These are phyloP conservation scores for Aspergillus chevalieri DNA, from an alignment of 2,329 filamentous ascomycete species.

Conservation along the genomic window DNA sequence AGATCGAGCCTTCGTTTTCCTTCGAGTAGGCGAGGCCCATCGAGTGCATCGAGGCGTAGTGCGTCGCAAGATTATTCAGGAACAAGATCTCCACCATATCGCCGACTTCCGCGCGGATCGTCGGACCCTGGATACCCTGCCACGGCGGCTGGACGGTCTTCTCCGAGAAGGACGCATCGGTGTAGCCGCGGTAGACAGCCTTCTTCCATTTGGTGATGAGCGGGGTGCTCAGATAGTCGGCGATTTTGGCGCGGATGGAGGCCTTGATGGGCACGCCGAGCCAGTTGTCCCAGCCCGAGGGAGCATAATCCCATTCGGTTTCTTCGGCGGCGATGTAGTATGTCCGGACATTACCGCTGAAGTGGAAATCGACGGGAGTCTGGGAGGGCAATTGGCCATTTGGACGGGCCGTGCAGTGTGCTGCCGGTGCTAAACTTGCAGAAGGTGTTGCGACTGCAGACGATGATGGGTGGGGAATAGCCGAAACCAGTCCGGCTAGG, in stretches of 20 bases:
- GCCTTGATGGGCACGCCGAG: constrained; percentile 9
- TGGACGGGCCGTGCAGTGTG: not conserved
- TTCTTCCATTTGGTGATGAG: constrained; percentile 20
- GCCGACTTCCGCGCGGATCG: constrained; percentile 1
- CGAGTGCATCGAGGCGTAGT: constrained; percentile 3
- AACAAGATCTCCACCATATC: constrained; percentile 4
- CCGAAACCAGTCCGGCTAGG: not conserved
- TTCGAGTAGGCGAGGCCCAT: constrained; percentile 1
- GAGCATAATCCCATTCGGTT: constrained; percentile 4
- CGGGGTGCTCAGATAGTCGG: not conserved
- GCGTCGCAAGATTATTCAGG: not conserved
- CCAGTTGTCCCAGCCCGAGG: constrained; percentile 7
- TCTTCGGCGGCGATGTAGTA: constrained; percentile 6
- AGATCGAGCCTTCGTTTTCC: constrained; percentile 1
- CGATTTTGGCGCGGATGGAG: constrained; percentile 8
- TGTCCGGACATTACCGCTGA: constrained; percentile 2
- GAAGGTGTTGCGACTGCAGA: not conserved
- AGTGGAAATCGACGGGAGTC: constrained; percentile 1
- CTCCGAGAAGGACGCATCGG: constrained; percentile 18
- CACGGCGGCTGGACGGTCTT: constrained; percentile 17
- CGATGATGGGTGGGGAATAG: not conserved
- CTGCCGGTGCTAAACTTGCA: not conserved
- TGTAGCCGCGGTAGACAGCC: constrained; percentile 27
- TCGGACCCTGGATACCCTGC: constrained; percentile 9
- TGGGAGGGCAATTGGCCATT: not conserved